Conservation (phyloP, 169 alveolate genomes). For the Cryptosporidium baileyi region DNA sequence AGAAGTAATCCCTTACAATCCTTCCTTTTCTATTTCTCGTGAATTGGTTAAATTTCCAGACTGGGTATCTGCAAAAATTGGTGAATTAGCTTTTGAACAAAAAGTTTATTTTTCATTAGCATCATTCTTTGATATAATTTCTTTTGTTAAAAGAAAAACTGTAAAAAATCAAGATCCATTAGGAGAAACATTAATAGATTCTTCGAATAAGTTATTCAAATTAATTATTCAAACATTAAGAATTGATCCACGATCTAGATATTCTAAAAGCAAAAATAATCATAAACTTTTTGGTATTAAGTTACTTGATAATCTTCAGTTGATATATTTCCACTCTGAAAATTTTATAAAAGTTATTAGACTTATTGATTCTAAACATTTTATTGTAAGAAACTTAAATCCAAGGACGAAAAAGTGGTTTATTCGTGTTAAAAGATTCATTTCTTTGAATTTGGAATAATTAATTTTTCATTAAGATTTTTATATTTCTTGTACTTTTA, state of each 20-base stretch:
- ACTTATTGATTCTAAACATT: neutral
- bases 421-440: neutral
- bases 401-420: conserved; percentile 23
- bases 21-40: neutral
- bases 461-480: no score
- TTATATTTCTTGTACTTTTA: no score
- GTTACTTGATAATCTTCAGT: conserved; percentile 9
- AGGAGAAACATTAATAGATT: neutral
- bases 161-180: no score
- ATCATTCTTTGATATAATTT: conserved; percentile 7
- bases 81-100: neutral
- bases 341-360: neutral
- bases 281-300: conserved; percentile 21
- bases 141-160: no score
- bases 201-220: neutral
- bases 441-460: neutral
- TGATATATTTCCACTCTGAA: conserved; percentile 8
- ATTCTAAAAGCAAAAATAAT: neutral
- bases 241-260: conserved; percentile 11
- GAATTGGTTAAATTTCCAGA: neutral
- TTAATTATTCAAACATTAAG: conserved; percentile 4
- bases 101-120: conserved; percentile 33
- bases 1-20: conserved; percentile 34
- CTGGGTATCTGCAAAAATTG: neutral
- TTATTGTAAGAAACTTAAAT: neutral